Percentiles rank a stretch among this genome's conserved stretches.
These are phyloP conservation scores for Pyrenochaeta sp. DNA, from an alignment of 2,329 filamentous ascomycete species.

Conservation along the genomic window DNA sequence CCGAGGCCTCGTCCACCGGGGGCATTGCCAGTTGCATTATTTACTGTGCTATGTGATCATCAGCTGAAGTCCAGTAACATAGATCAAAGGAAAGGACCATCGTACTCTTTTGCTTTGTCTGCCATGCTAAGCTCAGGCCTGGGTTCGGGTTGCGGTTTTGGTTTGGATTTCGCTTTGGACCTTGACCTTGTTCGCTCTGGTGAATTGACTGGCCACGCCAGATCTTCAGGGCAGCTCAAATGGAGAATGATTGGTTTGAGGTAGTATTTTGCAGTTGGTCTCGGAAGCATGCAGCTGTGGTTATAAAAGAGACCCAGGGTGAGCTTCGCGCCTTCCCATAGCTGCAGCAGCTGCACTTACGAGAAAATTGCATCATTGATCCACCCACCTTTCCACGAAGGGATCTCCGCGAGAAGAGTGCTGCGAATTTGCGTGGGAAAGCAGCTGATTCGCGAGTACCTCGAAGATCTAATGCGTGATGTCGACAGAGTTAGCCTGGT, in stretches of 20 bases:
- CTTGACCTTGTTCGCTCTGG: constrained; percentile 16
- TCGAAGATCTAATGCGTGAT: constrained; percentile 9
- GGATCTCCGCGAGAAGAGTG: not conserved
- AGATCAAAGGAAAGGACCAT: not conserved
- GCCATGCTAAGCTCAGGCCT: constrained; percentile 10
- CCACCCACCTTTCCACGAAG: not conserved
- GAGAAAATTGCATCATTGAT: constrained; percentile 18
- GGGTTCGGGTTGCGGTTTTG: not conserved
- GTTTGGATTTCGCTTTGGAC: not conserved
- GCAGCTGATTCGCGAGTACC: constrained; percentile 9
- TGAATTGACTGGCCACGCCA: constrained; percentile 12
- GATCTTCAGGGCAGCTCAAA: constrained; percentile 9
- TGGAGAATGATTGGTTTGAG: constrained; percentile 3
- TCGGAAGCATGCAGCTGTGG: not conserved
- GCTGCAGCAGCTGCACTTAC: not conserved
- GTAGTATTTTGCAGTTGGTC: not conserved
- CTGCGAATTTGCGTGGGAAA: not conserved
- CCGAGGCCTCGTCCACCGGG: constrained; percentile 15
- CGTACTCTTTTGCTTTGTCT: constrained; percentile 18
- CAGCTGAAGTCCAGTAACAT: not conserved
- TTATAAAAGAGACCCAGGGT: not conserved
- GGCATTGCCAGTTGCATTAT: constrained; percentile 12
- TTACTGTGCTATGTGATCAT: constrained; percentile 5
- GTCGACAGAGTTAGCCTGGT: constrained; percentile 3
- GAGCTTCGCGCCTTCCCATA: not conserved